Base-by-base conservation (phyloP, 805 yeast genomes). In the Ogataea methylovora region DNA sequence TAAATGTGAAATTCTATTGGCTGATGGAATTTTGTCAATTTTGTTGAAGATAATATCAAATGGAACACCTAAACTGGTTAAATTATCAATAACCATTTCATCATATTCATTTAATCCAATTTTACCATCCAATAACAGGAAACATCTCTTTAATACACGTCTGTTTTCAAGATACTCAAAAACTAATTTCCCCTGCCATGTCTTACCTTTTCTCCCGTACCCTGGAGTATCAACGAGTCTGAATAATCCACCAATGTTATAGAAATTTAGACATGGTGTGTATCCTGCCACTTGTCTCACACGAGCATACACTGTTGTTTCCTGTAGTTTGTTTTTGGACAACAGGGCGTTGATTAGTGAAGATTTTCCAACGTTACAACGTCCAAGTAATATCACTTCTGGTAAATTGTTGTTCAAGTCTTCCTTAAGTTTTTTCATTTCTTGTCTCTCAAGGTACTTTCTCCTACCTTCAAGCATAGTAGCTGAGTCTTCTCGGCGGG, bases 161-260 rank as follows among this genome's bases (percentile, higher is more conserved):
- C 92, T 60, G 16, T 68, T 60, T 19, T 60, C 57, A 7, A 88
- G 54, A 48, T 85, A 87, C 24, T 76, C 73, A 46, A 76, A 49
- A 1, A 82, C 81, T 20, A 78, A 66, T 27, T 71, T 60, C 2
- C 96, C 97, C 51, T 88, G 95, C 43, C 64, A 58, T 8, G 48
- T 50, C 12, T 67, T 69, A 13, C 94, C 87, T 40, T 69, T 74
- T 26, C 59, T 68, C 2, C 97, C 97, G 53, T 88, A 88, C 0
- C 97, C 97, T 1, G 97, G 97, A 17, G 86, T 71, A 51, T 88
- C 97, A 2, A 86, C 73, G 4, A 88, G 47, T 40, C 85, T 63
- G 29, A 88, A 61, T 36, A 68, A 61, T 32, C 73, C 71, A 4
- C 82, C 82, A 10, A 83, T 57, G 38, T 76, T 81, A 58, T 69